Conservation (phyloP, 345 rosid genomes). For the Eucalyptus shirleyi region DNA sequence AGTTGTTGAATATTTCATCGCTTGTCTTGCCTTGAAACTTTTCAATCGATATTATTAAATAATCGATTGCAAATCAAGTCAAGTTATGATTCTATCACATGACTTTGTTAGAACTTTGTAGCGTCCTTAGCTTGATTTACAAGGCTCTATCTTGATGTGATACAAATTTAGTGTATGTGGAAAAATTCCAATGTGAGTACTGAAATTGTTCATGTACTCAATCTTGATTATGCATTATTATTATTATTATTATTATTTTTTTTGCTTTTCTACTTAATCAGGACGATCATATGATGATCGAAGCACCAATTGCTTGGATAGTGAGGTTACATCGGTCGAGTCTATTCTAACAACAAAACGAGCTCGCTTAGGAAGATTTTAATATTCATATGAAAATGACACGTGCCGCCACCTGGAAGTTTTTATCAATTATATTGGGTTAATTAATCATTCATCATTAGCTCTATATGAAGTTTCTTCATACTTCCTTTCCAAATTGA, state of each 20-base stretch:
- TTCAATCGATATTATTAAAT: neutral
- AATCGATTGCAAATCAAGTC: neutral
- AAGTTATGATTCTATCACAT: neutral
- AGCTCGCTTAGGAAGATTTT: neutral
- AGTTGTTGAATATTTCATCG: neutral
- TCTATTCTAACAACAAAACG: neutral
- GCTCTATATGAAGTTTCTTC: neutral
- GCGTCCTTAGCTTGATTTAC: neutral
- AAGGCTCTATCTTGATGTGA: neutral
- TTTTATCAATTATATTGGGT: neutral
- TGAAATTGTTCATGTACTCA: neutral
- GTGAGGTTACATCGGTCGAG: neutral
- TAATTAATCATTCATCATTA: neutral
- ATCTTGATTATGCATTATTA: neutral
- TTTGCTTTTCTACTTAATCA: neutral
- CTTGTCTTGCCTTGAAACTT: neutral
- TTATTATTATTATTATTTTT: no score
- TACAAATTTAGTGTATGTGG: neutral
- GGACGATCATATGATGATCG: neutral
- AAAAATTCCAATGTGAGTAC: no score
- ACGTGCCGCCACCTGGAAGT: neutral
- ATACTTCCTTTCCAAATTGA: neutral
- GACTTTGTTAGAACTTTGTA: neutral
- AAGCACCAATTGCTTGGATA: no score
- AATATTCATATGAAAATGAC: neutral